Base-by-base conservation (phyloP, 164 flowering plant species). In the Amborella trichopoda region DNA sequence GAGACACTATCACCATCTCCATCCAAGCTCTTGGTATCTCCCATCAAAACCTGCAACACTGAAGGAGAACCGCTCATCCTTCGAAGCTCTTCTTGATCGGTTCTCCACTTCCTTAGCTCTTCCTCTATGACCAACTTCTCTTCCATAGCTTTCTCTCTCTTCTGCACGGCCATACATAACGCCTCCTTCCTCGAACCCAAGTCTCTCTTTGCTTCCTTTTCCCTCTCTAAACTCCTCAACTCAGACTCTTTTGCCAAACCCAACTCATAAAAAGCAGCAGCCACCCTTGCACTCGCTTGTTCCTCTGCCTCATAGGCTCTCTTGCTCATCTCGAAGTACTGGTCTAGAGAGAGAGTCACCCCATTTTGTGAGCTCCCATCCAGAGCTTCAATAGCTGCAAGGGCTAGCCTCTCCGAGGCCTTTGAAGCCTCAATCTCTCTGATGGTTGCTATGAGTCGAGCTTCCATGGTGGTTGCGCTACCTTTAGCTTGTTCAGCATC, bases 401-500 rank as follows among this genome's bases (percentile, higher is more conserved):
- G 44, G 1, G 93, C 96, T 59, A 87, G 53, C 44, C 55, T 75
- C 59, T 87, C 95, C 13, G 96, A 78, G 47, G 90, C 99, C 66
- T 49, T 75, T 30, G 95, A 72, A 44, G 96, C 99, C 50, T 84
- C 96, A 39, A 77, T 87, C 72, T 91, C 96, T 62, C 76, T 87
- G 38, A 59, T 71, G 38, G 84, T 74, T 6, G 94, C 96, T 40
- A 61, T 60, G 39, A 87, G 50, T 66, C 88, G 72, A 50, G 81
- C 76, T 59, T 73, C 75, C 56, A 67, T 55, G 28, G 87, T 79
- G 54, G 68, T 77, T 17, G 75, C 76, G 40, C 71, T 75, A 14
- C 95, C 96, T 61, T 73, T 75, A 28, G 73, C 94, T 55, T 74
- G 79, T 45, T 84, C 95, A 2, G 72, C 86, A 59, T 82, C 86